These are phyloP conservation scores for Fragilaria crotonensis DNA, from an alignment of 108 stramenopile genomes.

Conservation along the genomic window DNA sequence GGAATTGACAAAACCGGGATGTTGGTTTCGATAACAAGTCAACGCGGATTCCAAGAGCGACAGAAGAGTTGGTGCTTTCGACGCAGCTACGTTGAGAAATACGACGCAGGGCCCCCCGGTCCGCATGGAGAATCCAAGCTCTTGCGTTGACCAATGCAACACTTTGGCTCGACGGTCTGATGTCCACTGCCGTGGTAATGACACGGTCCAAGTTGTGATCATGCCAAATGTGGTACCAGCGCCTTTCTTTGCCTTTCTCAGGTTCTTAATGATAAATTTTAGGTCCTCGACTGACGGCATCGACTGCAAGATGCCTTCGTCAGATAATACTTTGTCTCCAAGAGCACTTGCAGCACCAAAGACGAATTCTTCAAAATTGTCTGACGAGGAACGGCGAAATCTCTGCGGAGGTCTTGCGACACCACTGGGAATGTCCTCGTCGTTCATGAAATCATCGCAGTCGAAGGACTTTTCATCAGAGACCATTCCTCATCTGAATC, in stretches of 20 bases:
- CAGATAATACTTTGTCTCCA: background rate
- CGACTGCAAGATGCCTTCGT: slow-evolving; percentile 26
- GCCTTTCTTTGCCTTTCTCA: slow-evolving; percentile 31
- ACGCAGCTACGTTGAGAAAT: slow-evolving; percentile 26
- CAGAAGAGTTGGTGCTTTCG: slow-evolving; percentile 21
- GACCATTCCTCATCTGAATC: too few species aligned
- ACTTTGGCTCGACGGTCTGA: slow-evolving; percentile 39
- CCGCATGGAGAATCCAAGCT: slow-evolving; percentile 51
- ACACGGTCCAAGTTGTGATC: slow-evolving; percentile 51
- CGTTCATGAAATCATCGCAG: too few species aligned
- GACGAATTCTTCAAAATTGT: background rate
- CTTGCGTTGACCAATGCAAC: slow-evolving; percentile 41
- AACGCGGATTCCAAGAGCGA: slow-evolving; percentile 16
- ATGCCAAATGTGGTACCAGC: slow-evolving; percentile 22
- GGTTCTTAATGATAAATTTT: slow-evolving; percentile 45
- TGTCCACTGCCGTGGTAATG: slow-evolving; percentile 37
- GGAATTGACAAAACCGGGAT: background rate
- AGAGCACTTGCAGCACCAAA: background rate
- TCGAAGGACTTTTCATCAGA: too few species aligned
- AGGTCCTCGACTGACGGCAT: slow-evolving; percentile 67
- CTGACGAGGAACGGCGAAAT: too few species aligned
- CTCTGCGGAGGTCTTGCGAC: too few species aligned
- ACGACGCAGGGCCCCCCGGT: slow-evolving; percentile 38
- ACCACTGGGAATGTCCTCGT: too few species aligned
- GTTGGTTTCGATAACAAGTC: too few species aligned